These are phyloP conservation scores for Quercus suber DNA, from an alignment of 306 rosid species.

Conservation along the genomic window DNA sequence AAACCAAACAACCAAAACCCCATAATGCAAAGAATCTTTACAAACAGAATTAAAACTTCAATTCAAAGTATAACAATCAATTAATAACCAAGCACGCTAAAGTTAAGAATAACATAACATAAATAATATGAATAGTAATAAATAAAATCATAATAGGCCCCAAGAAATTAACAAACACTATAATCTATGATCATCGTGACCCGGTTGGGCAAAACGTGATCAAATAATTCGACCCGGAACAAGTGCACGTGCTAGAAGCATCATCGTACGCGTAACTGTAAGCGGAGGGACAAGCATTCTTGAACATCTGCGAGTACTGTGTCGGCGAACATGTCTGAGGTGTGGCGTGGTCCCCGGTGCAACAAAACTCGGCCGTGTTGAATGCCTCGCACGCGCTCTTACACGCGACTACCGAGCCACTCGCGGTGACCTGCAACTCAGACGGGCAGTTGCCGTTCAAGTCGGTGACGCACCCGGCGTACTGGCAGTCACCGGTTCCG, in stretches of 20 bases:
- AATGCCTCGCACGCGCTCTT: slow-evolving; percentile 86
- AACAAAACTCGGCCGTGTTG: slow-evolving; percentile 62
- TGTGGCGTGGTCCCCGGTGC: slow-evolving; percentile 72
- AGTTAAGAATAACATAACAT: too few relatives aligned
- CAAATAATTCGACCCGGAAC: slow-evolving; percentile 62
- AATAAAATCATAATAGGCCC: background rate
- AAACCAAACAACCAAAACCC: too few relatives aligned
- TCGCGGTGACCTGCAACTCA: slow-evolving; percentile 47
- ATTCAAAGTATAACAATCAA: too few relatives aligned
- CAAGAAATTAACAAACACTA: background rate
- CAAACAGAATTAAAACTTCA: too few relatives aligned
- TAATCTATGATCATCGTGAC: background rate
- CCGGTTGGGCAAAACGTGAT: slow-evolving; percentile 68
- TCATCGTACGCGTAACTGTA: slow-evolving; percentile 93
- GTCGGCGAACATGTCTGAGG: slow-evolving; percentile 80
- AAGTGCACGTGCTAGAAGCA: slow-evolving; percentile 85
- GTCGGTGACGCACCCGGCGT: slow-evolving; percentile 77
- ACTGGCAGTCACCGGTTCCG: slow-evolving; percentile 81
- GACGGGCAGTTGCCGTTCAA: slow-evolving; percentile 55
- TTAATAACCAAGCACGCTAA: too few relatives aligned
- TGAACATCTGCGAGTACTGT: slow-evolving; percentile 68
- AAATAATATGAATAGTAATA: background rate
- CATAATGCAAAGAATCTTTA: too few relatives aligned
- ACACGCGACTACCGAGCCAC: slow-evolving; percentile 65
- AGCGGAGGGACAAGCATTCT: slow-evolving; percentile 83